Evolutionary conservation across 768 basidiomycete genomes (phyloP), one percentile per base, ranked within the genome.

Genomic region (Cystofilobasidium bisporidii): DNA sequence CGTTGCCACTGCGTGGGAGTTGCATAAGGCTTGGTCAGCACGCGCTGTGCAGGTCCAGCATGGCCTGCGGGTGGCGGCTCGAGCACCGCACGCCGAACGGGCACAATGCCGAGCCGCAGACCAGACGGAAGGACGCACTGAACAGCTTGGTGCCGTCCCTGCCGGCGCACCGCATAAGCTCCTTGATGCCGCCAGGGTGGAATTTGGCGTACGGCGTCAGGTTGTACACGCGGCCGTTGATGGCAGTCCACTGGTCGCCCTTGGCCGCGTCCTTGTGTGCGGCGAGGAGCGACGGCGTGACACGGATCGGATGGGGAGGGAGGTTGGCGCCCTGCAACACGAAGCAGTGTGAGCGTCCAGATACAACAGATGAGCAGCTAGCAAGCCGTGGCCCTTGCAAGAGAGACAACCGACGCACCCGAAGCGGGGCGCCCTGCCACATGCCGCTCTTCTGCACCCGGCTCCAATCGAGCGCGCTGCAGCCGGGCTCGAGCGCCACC

Each of bases 221-320:
- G 74, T 97, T 97, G 79, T 99, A 99, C 22, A 99, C 92, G 75
- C 89, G 92, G 64, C 91, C 92, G 72, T 86, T 84, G 79, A 97
- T 85, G 0, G 85, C 86, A 18, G 91, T 83, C 96, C 96, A 99
- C 0, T 91, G 92, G 77, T 99, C 93, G 47, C 87, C 86, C 41
- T 80, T 81, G 61, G 82, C 89, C n/a, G 41, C 45, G 26, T 43
- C 59, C 64, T 88, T 87, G 75, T 99, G 94, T 73, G 81, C 74
- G 73, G 88, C 89, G 47, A 93, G 80, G 68, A 86, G 81, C 1
- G 87, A 87, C 4, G 86, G 87, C 14, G 89, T 83, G 71, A 94
- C 83, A 26, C 89, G 84, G 73, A 83, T 73, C 43, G 88, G 73
- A 38, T 64, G 63, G 15, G 24, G 17, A 64, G 86, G 84, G 8